Conservation (phyloP, 306 rosid species). For the Rosa persica region DNA sequence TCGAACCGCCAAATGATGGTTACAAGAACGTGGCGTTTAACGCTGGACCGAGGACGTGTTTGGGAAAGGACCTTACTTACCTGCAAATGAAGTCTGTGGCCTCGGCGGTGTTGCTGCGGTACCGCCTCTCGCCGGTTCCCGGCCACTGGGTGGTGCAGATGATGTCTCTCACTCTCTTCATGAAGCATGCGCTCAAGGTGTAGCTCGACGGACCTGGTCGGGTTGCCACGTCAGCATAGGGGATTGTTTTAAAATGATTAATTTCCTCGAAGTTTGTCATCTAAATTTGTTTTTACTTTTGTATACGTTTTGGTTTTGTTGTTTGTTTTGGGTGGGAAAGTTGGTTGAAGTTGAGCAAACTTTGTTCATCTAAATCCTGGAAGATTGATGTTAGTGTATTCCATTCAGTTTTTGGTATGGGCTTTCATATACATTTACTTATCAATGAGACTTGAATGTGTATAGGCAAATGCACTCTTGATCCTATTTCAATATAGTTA, state of each 20-base stretch:
- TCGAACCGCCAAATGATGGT: conserved; percentile 73
- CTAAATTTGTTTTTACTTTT: conserved; percentile 19
- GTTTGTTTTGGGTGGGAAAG: conserved; percentile 21
- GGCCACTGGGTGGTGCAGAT: conserved; percentile 82
- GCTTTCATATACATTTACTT: conserved; percentile 22
- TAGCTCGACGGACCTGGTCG: conserved; percentile 33
- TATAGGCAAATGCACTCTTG: not conserved
- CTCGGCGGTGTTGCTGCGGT: conserved; percentile 74
- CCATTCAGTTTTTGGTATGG: conserved; percentile 28
- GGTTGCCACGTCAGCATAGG: conserved; percentile 17
- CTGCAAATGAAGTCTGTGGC: conserved; percentile 94
- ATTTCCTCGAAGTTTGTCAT: not conserved
- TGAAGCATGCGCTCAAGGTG: conserved; percentile 81
- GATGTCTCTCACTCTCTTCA: conserved; percentile 85
- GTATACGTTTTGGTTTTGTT: not conserved
- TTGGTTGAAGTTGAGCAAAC: conserved; percentile 29
- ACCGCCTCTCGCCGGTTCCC: conserved; percentile 72
- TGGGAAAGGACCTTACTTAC: conserved; percentile 94
- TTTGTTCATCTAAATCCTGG: conserved; percentile 39
- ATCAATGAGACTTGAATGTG: conserved; percentile 28
- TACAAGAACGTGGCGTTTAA: conserved; percentile 82
- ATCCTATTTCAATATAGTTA: not conserved
- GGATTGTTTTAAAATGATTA: not conserved
- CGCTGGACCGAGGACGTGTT: conserved; percentile 91
- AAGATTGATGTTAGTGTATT: conserved; percentile 17